Evolutionary conservation across 768 basidiomycete species (phyloP).

Genomic region (Macrocybe gigantea): DNA sequence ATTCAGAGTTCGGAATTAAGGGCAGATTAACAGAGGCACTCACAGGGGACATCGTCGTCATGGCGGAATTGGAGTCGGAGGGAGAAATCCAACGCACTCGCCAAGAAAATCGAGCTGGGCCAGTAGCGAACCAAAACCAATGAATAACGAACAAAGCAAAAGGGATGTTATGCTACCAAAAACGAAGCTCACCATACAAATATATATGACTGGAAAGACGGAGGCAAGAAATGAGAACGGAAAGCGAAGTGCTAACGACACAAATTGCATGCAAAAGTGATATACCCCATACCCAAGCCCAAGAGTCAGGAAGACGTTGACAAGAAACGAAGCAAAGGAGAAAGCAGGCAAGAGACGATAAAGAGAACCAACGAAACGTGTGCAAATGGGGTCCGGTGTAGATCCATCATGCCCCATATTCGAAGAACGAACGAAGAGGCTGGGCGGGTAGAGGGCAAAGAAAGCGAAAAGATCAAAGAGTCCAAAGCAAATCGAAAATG

Average conservation of each 20-base stretch:
- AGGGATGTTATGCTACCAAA: neutral
- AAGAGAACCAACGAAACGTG: neutral
- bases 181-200: neutral
- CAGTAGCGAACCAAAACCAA: neutral
- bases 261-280: conserved; percentile 1
- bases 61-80: too few species aligned
- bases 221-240: conserved; percentile 1
- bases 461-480: neutral
- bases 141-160: neutral
- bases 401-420: neutral
- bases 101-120: neutral
- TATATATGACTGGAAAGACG: too few species aligned
- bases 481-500: too few species aligned
- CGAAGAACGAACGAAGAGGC: neutral
- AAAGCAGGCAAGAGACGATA: conserved; percentile 2
- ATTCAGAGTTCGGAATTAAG: neutral
- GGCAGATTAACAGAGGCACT: neutral
- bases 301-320: neutral
- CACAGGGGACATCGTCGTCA: too few species aligned
- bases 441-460: neutral
- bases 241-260: neutral
- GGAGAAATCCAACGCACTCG: too few species aligned
- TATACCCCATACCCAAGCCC: neutral
- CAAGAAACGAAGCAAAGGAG: neutral
- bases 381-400: neutral